Base-by-base conservation (phyloP, 495 filamentous ascomycete species). In the Trichoderma orchidacearum region DNA sequence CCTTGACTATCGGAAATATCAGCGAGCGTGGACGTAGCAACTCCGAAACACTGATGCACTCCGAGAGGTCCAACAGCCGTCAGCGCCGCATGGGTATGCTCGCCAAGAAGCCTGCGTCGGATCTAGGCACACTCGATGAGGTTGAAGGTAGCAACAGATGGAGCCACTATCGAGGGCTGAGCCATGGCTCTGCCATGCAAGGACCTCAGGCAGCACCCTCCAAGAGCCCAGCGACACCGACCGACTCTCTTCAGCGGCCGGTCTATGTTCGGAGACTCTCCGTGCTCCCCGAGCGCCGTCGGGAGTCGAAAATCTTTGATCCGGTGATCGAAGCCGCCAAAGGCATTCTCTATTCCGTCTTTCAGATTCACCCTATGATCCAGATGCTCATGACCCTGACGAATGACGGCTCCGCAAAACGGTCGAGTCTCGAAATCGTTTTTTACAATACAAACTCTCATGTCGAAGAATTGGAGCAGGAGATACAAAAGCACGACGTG, bases 11-110 rank as follows among this genome's bases (percentile, higher is more conserved):
- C 48, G 76, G 79, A 9, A 92, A 85, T 57, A 68, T 73, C n/a
- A 83, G 80, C 63, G 92, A 97, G 63, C 81, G 90, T 25, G 82
- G 88, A 45, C 82, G 92, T 45, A 95, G 90, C 61, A 93, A 95
- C 60, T 95, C 89, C 57, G 92, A 97, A 66, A 90, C 86, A 23
- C 75, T 89, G 15, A 77, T 88, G 31, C 66, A 68, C 21, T 78
- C 81, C 12, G 72, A 81, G 56, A 64, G 75, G 21, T 70, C 74
- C 13, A 71, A 72, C n/a, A 73, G 74, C 56, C 63, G 79, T 64
- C 66, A 86, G 71, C 58, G 77, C 61, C 81, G 92, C 5, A 95
- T 95, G 88, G 91, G 90, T 5, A 84, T 94, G 28, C 82, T 96
- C 29, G 83, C 82, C 9, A 84, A 79, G 60, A 87, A 89, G 63